Percentiles rank a stretch among this genome's conserved stretches.
Evolutionary conservation across 805 yeast species (phyloP).

Genomic region (Brettanomyces custersianus): DNA sequence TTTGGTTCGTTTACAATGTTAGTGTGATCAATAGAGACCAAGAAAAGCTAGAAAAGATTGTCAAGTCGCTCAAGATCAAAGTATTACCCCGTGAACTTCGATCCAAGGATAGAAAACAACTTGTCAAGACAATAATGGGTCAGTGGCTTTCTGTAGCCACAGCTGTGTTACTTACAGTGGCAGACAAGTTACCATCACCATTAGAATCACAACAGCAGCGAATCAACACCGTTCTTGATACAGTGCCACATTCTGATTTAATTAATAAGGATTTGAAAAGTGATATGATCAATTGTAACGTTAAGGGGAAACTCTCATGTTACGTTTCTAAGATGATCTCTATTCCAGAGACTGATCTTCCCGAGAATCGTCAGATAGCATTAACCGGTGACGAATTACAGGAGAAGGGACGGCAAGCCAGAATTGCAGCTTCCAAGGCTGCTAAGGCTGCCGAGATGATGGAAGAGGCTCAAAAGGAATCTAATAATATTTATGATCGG

Average conservation of each 20-base stretch:
- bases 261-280: constrained; percentile 40
- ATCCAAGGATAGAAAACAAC: constrained; percentile 62
- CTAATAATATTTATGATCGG: not conserved
- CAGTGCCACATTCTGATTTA: constrained; percentile 40
- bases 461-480: constrained; percentile 17
- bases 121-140: constrained; percentile 61
- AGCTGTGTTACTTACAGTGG: constrained; percentile 74
- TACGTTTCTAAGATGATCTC: constrained; percentile 87
- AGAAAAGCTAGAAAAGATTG: constrained; percentile 68
- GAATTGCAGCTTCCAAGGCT: constrained; percentile 61
- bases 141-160: constrained; percentile 95
- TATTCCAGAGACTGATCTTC: constrained; percentile 73
- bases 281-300: constrained; percentile 61
- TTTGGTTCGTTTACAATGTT: constrained; percentile 84
- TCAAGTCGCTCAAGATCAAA: constrained; percentile 57
- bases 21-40: constrained; percentile 55
- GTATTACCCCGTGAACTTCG: constrained; percentile 67
- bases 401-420: constrained; percentile 55
- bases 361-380: constrained; percentile 37
- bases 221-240: constrained; percentile 55
- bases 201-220: constrained; percentile 62
- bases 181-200: constrained; percentile 83
- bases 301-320: constrained; percentile 57
- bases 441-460: constrained; percentile 35
- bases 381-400: constrained; percentile 46